A percentile compares a stretch with the other conserved stretches of the same genome.
Conservation (phyloP, 805 yeast species). For the Scheffersomyces coipomensis region DNA sequence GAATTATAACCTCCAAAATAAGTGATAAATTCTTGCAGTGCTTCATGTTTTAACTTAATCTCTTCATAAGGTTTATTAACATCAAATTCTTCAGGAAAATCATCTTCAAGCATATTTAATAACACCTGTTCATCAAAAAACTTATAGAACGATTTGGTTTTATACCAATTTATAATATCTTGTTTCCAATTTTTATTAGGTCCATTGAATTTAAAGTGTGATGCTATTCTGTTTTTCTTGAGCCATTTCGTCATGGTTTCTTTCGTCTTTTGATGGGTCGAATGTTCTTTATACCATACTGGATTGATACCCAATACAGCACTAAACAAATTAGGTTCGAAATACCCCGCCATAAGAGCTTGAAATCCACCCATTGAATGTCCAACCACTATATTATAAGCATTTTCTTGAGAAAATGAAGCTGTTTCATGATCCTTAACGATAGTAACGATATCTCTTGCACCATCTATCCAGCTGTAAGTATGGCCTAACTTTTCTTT, state of each 20-base stretch:
- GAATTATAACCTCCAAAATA: constrained; percentile 7
- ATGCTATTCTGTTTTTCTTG: constrained; percentile 6
- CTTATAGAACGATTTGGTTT: constrained; percentile 12
- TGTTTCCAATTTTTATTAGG: constrained; percentile 10
- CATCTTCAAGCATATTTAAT: constrained; percentile 16
- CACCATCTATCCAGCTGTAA: constrained; percentile 65
- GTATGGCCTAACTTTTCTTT: constrained; percentile 52
- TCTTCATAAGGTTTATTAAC: constrained; percentile 4
- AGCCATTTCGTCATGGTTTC: constrained; percentile 7
- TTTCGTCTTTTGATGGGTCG: constrained; percentile 6
- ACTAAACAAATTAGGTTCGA: constrained; percentile 54
- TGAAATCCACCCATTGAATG: constrained; percentile 76
- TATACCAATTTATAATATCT: constrained; percentile 8
- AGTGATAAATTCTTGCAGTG: constrained; percentile 8
- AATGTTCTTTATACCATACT: constrained; percentile 36
- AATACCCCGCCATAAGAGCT: constrained; percentile 44
- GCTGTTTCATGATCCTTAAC: constrained; percentile 36
- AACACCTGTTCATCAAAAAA: constrained; percentile 12
- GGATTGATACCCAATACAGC: constrained; percentile 62
- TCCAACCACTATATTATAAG: constrained; percentile 52
- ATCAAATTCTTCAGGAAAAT: constrained; percentile 6
- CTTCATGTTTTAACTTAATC: constrained; percentile 12
- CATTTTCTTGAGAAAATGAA: constrained; percentile 24
- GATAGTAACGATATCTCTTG: constrained; percentile 52
- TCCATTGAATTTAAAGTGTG: constrained; percentile 6